Percentiles rank a stretch among this genome's conserved stretches.
Conservation (phyloP, 306 rosid species). For the Fragaria vesca region DNA sequence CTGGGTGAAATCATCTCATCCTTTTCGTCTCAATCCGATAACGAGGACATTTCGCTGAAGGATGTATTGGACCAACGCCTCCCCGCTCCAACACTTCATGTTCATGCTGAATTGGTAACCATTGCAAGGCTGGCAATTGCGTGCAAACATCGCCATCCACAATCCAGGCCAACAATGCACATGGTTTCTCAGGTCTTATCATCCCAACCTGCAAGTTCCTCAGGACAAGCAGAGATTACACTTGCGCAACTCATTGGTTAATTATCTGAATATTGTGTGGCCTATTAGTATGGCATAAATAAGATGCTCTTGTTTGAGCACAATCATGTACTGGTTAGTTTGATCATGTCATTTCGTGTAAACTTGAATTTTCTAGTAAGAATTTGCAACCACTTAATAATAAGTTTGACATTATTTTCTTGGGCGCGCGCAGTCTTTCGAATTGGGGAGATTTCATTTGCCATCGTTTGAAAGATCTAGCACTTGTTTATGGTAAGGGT, state of each 20-base stretch:
- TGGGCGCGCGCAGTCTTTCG: too few species aligned
- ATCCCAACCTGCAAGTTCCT: background rate
- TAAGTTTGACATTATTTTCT: too few species aligned
- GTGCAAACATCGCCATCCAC: conserved; percentile 10
- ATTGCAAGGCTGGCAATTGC: conserved; percentile 1
- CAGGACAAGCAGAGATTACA: background rate
- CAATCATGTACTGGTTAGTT: background rate
- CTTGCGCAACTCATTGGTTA: background rate
- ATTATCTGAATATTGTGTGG: too few species aligned
- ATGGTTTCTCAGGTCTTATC: conserved; percentile 1
- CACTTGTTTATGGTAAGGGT: too few species aligned
- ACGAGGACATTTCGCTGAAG: background rate
- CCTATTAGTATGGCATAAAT: background rate
- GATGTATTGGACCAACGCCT: conserved; percentile 22
- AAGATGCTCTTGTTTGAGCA: background rate
- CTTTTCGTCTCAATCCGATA: background rate
- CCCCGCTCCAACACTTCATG: background rate
- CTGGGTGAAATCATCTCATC: conserved; percentile 8
- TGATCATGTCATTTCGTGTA: background rate
- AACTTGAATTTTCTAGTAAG: too few species aligned
- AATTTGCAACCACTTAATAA: too few species aligned
- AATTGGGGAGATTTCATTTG: too few species aligned
- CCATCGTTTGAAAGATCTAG: too few species aligned
- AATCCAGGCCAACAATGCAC: conserved; percentile 25
- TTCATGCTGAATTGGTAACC: background rate